Percentiles rank a stretch among this genome's conserved stretches.
These are phyloP conservation scores for Ogataea hybrid DNA, from an alignment of 1,139 yeast genomes.

Conservation along the genomic window DNA sequence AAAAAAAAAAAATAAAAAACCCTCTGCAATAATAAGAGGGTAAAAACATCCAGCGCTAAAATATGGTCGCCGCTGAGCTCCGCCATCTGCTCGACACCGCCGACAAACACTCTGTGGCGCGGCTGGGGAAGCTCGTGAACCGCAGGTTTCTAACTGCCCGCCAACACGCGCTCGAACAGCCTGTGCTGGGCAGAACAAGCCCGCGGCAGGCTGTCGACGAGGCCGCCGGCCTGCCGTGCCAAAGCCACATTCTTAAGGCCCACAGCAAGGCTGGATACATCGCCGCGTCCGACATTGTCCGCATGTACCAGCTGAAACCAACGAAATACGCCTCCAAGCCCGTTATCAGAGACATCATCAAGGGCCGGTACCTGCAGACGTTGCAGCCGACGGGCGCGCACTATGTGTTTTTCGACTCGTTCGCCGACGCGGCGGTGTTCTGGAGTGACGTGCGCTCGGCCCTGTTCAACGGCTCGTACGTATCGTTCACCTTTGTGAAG, in stretches of 20 bases:
- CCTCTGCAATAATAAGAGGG: conserved; percentile 5
- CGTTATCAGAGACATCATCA: conserved; percentile 33
- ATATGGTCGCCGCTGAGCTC: conserved; percentile 1
- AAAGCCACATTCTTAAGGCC: conserved; percentile 35
- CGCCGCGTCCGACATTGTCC: conserved; percentile 38
- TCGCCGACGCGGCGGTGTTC: conserved; percentile 50
- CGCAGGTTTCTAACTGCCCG: neutral
- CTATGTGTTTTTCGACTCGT: conserved; percentile 48
- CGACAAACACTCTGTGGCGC: too few species aligned
- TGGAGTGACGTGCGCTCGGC: conserved; percentile 38
- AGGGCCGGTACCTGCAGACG: conserved; percentile 47
- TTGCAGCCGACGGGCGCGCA: conserved; percentile 48
- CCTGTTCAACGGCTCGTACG: conserved; percentile 49
- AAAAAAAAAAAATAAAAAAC: conserved; percentile 6
- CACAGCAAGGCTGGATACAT: conserved; percentile 40
- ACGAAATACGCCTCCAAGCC: conserved; percentile 6
- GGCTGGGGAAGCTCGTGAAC: neutral
- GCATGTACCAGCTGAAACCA: conserved; percentile 12
- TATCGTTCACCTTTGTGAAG: conserved; percentile 43
- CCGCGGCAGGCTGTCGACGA: neutral
- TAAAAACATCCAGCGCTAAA: neutral
- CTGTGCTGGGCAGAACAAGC: neutral
- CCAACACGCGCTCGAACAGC: too few species aligned
- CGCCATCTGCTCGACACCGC: neutral
- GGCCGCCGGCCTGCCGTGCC: neutral